Evolutionary conservation across 345 rosid genomes (phyloP), one percentile per base, ranked within the genome.

Genomic region (Moringa oleifera): DNA sequence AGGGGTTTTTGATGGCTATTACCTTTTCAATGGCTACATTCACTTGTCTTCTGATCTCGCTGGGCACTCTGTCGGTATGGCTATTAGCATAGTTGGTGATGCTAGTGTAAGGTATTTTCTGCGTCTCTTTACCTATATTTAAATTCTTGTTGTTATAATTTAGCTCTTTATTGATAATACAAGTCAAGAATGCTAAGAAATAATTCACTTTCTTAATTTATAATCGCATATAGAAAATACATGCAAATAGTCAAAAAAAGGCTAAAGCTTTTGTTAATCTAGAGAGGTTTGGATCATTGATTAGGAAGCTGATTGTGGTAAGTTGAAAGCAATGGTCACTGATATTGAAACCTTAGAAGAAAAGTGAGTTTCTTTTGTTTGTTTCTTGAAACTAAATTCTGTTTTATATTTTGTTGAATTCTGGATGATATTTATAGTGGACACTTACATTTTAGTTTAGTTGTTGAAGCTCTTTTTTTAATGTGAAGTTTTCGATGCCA

Each of bases 1-100:
- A 73, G 77, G 77, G 74, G 77, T 73, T 69, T 69, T 69, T 6
- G 68, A 73, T 53, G 77, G 77, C 60, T 73, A 73, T 50, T 73
- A 74, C 68, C 77, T 74, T 47, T 74, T 74, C 23, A 74, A 74
- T 25, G 77, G 77, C 45, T 74, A 74, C 21, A 74, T 74, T 0
- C 77, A 74, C 6, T 72, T 74, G 49, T 74, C 77, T 0, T 74
- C 77, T 36, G 77, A 73, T 73, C 73, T 73, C 50, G 77, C 77
- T 51, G 77, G 77, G 56, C 77, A 69, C 20, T 74, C 77, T 0
- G 77, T 74, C 53, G 77, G 77, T 1, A 74, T 74, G 77, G 77
- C 77, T 21, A 74, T 74, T 33, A 74, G 77, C 0, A 74, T 73
- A 23, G 77, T 73, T 0, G 77, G 77, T 7, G 77, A 73, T 68